Evolutionary conservation across 768 basidiomycete genomes (phyloP).

Genomic region (Cyathus striatus): DNA sequence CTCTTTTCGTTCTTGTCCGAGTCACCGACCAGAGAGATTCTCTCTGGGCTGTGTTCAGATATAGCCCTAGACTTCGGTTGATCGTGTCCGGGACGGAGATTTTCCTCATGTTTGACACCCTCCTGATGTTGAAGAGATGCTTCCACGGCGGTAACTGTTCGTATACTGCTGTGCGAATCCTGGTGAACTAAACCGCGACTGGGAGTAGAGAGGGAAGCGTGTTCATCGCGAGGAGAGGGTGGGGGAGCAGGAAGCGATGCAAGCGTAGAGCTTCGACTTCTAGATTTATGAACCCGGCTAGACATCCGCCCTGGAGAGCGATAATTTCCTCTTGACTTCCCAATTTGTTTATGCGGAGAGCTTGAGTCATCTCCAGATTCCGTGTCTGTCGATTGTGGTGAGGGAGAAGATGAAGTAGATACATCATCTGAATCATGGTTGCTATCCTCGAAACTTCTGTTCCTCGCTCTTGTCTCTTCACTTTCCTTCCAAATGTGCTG

Average conservation of each 20-base stretch:
- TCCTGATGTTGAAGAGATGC: constrained; percentile 28
- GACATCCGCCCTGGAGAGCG: constrained; percentile 24
- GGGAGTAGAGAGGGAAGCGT: too few species aligned
- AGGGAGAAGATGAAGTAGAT: constrained; percentile 57
- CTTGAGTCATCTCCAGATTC: constrained; percentile 44
- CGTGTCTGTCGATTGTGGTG: constrained; percentile 62
- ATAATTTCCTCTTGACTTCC: constrained; percentile 26
- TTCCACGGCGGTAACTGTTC: constrained; percentile 63
- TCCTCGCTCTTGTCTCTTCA: too few species aligned
- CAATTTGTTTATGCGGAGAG: constrained; percentile 19
- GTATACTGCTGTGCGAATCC: constrained; percentile 62
- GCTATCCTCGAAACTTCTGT: too few species aligned
- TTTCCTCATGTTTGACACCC: constrained; percentile 17
- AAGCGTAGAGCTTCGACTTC: constrained; percentile 66
- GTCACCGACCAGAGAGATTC: constrained; percentile 16
- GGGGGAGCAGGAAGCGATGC: constrained; percentile 48
- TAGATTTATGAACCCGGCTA: constrained; percentile 28
- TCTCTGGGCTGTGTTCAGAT: too few species aligned
- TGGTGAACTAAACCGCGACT: constrained; percentile 38
- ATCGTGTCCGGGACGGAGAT: constrained; percentile 16
- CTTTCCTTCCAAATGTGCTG: constrained; percentile 53
- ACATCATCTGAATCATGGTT: constrained; percentile 43
- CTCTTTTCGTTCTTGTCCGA: constrained; percentile 3
- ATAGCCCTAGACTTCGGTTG: constrained; percentile 24
- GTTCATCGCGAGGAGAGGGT: too few species aligned